These are phyloP conservation scores for Penicillium flavigenum DNA, from an alignment of 495 filamentous ascomycete species.

Conservation along the genomic window DNA sequence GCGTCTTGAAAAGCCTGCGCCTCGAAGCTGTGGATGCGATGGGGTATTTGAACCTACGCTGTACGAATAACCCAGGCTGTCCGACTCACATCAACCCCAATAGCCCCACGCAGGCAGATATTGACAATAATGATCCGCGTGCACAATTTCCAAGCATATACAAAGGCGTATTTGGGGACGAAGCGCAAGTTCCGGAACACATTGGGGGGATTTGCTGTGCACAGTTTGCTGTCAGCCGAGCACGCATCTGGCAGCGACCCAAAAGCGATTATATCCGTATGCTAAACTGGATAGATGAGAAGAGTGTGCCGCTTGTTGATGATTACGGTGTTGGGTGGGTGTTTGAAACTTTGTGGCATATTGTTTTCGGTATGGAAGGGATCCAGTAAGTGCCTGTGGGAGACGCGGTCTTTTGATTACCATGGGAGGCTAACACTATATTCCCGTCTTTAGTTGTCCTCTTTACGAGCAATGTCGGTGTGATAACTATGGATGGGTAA, in stretches of 20 bases:
- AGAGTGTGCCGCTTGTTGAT: constrained; percentile 33
- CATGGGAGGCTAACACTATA: constrained; percentile 1
- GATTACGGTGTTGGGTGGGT: constrained; percentile 45
- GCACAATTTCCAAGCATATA: constrained; percentile 38
- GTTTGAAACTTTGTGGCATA: constrained; percentile 45
- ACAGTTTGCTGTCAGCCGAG: constrained; percentile 49
- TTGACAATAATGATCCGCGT: constrained; percentile 38
- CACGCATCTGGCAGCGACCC: constrained; percentile 41
- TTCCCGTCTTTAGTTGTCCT: constrained; percentile 34
- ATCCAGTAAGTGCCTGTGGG: constrained; percentile 33
- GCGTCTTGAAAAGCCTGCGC: constrained; percentile 33
- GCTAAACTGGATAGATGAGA: constrained; percentile 39
- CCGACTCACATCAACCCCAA: constrained; percentile 34
- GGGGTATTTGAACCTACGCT: constrained; percentile 47
- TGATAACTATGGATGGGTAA: constrained; percentile 41
- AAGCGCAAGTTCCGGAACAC: constrained; percentile 33
- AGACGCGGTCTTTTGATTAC: not conserved
- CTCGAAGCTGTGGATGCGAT: constrained; percentile 38
- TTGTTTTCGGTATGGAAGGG: constrained; percentile 42
- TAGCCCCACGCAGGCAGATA: constrained; percentile 33
- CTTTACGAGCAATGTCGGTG: constrained; percentile 45
- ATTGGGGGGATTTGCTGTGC: constrained; percentile 51
- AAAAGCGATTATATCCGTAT: constrained; percentile 45
- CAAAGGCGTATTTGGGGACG: constrained; percentile 28
- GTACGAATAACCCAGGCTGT: constrained; percentile 39